Evolutionary conservation across 805 yeast genomes (phyloP), one percentile per base, ranked within the genome.

Genomic region (Candida xiaguanensis): DNA sequence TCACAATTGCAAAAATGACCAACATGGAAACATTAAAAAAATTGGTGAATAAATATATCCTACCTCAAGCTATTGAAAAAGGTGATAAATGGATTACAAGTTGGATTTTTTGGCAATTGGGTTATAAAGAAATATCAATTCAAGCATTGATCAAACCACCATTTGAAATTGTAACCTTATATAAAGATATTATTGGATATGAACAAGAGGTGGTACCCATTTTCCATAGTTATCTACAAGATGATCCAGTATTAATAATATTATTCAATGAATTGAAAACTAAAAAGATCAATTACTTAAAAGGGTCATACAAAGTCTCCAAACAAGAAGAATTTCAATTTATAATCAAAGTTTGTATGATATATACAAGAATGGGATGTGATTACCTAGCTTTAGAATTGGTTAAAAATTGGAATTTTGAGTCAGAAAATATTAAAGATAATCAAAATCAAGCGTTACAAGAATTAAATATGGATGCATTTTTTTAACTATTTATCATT

Each of bases 301-400:
- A 67, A 40, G 84, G 81, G 2, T 68, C 81, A 0, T 49, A 70
- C 4, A 65, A 69, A 6, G 58, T 77, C 8, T 61, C 60, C 20
- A 62, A 69, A 1, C 42, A 45, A 2, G 60, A 59, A 30, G 97
- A 91, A 51, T 77, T 75, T 40, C 65, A 71, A 4, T 80, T 82
- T 51, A 72, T 89, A 12, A 51, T 76, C 9, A 76, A 80, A 45
- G 82, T 82, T 6, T 72, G 85, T 6, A 65, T 73, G 26, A 82
- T 88, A 44, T 85, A 88, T 52, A 71, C 78, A 12, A 69, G 95
- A 41, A 87, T 90, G 96, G 98, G 98, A 0, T 90, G 98, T 61
- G 95, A 90, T 51, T 76, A 80, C 43, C 58, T 91, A 30, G 80
- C 89, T 0, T 53, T 85, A 17, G 72, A 78, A 37, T 56, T 89